Base-by-base conservation (phyloP, 2,329 filamentous ascomycete species). In the Aquanectria penicillioides region DNA sequence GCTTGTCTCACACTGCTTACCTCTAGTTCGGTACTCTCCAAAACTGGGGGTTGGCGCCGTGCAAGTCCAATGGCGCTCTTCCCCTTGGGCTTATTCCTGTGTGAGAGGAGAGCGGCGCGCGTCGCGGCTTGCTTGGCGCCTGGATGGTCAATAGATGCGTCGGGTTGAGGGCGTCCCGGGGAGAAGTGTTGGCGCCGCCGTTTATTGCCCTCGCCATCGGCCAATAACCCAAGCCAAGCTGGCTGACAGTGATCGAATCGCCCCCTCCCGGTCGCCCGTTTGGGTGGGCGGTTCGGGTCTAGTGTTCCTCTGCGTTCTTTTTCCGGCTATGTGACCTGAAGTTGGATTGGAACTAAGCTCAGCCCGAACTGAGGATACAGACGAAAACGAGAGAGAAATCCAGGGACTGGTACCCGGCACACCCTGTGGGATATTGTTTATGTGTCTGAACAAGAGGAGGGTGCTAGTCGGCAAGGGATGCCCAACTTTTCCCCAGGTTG, bases 321-420 rank as follows among this genome's bases (percentile, higher is more conserved):
- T 57, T 57, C 47, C 40, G 47, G 54, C 47, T 46, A 34, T 33
- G 40, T 52, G 38, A 47, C 33, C 54, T 57, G 54, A 57, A 57
- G 40, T 29, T 52, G 49, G 49, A 52, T 23, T 26, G 37, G 34
- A 17, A 26, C 49, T 52, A 52, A 12, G 28, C 49, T 29, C 36
- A 36, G 34, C 26, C 43, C 10, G 26, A 37, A 44, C 54, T 50
- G 18, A 44, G 28, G 25, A 43, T 43, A 43, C 54, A 40, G 52
- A 57, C 51, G 47, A 34, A 52, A 57, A 57, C 54, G 28, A 51
- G 46, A 40, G 28, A 23, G 34, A 28, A 29, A 28, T 17, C 25
- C 15, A 5, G 37, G 22, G 18, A 13, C 9, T 15, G 26, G 41
- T 33, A 25, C 53, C 28, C 28, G 18, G 18, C 20, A 9, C 26